phyloP scores from a whole-genome alignment of 2,329 filamentous ascomycete genomes.

The Fusarium sp. region DNA sequence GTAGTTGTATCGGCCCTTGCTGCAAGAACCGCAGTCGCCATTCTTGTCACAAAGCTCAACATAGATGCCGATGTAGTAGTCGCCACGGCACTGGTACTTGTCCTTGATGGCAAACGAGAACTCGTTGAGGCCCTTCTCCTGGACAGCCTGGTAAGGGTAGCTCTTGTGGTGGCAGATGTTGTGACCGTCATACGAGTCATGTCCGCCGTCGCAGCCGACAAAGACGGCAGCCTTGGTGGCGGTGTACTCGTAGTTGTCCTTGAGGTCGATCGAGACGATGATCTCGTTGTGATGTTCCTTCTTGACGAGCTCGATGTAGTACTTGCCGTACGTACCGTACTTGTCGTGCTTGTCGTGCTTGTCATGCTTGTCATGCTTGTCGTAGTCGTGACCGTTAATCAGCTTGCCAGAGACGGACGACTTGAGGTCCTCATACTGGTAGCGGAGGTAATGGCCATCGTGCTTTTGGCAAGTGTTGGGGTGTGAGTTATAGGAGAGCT shows the following conservation, averaged over 20 bases:
- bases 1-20: slow-evolving; percentile 6
- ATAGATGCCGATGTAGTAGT: slow-evolving; percentile 41
- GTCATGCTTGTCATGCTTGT: neutral
- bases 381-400: neutral
- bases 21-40: slow-evolving; percentile 19
- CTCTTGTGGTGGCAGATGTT: slow-evolving; percentile 41
- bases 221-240: slow-evolving; percentile 28
- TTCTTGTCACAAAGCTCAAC: slow-evolving; percentile 40
- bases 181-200: slow-evolving; percentile 8
- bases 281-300: slow-evolving; percentile 18
- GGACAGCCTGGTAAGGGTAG: slow-evolving; percentile 30
- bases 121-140: slow-evolving; percentile 34
- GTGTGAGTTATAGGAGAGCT: slow-evolving; percentile 20
- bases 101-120: slow-evolving; percentile 36
- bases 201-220: slow-evolving; percentile 29
- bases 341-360: slow-evolving; percentile 26
- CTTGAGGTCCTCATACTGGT: slow-evolving; percentile 30
- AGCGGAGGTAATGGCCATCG: slow-evolving; percentile 29
- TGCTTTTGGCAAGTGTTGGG: slow-evolving; percentile 33
- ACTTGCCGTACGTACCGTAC: slow-evolving; percentile 33
- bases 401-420: slow-evolving; percentile 21
- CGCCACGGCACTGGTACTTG: slow-evolving; percentile 36
- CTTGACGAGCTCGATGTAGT: slow-evolving; percentile 31
- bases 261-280: slow-evolving; percentile 26
- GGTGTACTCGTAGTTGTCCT: slow-evolving; percentile 22